A percentile compares a stretch with the other conserved stretches of the same genome.
phyloP scores from a whole-genome alignment of 305 asterid species.

The Solanum hybrid region DNA sequence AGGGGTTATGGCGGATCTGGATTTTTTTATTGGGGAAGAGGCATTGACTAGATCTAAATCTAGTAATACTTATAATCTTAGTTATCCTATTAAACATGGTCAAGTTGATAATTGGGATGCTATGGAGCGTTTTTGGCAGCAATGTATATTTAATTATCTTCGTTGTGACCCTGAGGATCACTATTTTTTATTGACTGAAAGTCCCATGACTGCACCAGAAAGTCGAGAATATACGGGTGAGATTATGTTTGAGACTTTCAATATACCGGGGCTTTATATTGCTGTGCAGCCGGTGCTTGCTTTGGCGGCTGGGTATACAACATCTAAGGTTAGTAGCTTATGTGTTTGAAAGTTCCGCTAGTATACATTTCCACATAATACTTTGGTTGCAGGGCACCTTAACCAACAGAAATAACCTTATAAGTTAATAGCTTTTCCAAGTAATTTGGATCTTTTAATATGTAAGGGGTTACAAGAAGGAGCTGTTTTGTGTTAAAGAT shows the following conservation, averaged over 20 bases:
- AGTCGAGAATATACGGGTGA: constrained; percentile 87
- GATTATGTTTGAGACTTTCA: constrained; percentile 92
- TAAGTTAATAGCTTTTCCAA: background rate
- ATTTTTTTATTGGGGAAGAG: constrained; percentile 79
- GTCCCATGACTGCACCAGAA: constrained; percentile 91
- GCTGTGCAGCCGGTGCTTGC: constrained; percentile 98
- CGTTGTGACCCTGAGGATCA: constrained; percentile 97
- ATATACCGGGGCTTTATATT: constrained; percentile 80
- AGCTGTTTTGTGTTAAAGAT: background rate
- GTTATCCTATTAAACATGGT: constrained; percentile 74
- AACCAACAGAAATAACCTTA: background rate
- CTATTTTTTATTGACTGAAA: constrained; percentile 82
- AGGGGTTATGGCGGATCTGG: constrained; percentile 96
- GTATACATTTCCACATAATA: background rate
- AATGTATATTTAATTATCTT: constrained; percentile 65
- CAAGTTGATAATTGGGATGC: constrained; percentile 93
- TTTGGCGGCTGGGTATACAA: constrained; percentile 92
- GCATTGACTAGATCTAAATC: constrained; percentile 70
- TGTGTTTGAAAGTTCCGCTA: background rate
- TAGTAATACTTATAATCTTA: constrained; percentile 48
- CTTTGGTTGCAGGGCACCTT: background rate
- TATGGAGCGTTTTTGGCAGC: constrained; percentile 98
- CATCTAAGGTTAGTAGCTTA: constrained; percentile 62
- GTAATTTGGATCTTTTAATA: background rate
- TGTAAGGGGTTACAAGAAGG: background rate